phyloP scores from a whole-genome alignment of 345 rosid species.

The Eucalyptus camaldulensis region DNA sequence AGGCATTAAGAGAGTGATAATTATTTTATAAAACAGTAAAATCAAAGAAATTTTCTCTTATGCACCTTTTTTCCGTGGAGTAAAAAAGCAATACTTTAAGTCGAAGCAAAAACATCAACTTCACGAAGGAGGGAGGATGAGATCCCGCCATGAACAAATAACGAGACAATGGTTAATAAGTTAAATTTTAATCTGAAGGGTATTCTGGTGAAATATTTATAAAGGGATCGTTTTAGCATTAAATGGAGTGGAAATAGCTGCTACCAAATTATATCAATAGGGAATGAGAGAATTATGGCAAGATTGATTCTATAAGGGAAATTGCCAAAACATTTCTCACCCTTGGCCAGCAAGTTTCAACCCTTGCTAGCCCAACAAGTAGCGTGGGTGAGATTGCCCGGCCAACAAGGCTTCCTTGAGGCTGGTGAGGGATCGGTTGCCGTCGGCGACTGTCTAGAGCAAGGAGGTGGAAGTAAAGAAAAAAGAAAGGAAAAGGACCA shows the following conservation, averaged over 20 bases:
- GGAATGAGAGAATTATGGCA: neutral
- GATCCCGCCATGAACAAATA: neutral
- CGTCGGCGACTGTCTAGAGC: accelerated
- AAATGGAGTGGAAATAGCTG: neutral
- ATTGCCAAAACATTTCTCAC: no score
- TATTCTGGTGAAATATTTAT: neutral
- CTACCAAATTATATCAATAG: neutral
- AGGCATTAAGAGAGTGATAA: neutral
- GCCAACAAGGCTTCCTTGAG: no score
- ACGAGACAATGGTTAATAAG: neutral
- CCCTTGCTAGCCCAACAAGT: no score
- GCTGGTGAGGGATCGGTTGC: accelerated
- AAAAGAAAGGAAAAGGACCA: no score
- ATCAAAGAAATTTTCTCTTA: neutral
- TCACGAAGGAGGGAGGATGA: neutral
- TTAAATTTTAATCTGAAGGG: neutral
- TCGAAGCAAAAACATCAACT: neutral
- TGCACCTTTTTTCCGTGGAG: neutral
- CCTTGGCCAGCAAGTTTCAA: no score
- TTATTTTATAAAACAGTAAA: neutral
- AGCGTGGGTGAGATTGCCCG: accelerated
- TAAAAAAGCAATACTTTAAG: neutral
- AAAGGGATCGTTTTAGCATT: neutral
- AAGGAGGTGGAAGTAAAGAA: no score
- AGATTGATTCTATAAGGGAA: no score